Evolutionary conservation across 305 asterid species (phyloP), one percentile per base, ranked within the genome.

Genomic region (Coffea humblotiana): DNA sequence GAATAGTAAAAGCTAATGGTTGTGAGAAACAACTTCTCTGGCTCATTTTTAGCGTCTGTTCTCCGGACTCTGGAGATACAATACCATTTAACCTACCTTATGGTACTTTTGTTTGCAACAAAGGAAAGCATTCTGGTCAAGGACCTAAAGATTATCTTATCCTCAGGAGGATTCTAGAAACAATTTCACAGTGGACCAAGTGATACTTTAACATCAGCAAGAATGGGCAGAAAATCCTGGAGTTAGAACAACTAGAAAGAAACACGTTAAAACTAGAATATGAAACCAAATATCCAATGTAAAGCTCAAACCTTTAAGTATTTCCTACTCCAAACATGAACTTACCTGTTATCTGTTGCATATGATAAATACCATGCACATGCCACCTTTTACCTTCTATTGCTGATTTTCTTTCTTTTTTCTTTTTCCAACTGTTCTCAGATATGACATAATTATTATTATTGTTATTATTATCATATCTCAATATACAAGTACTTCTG

Each of bases 401-500:
- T 74, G 37, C 69, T 40, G 47, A 32, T 49, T 40, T 60, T 56
- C 45, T 52, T 14, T 5, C 11, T 52, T 27, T 43, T 15, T 6
- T 68, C 6, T 19, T 14, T 54, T 52, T 40, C 43, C 43, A 40
- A 40, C 43, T 3, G 43, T 40, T 40, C 43, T 40, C 43, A 40
- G 43, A 40, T 40, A 40, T 40, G 43, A 40, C 43, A 40, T 40
- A 3, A 40, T 40, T 40, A 40, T 40, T 40, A 40, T 40, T 40
- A 40, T 40, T 40, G 6, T 40, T 40, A 40, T 40, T 40, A 40
- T 40, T 3, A 40, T 40, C 43, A 40, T 40, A 40, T 3, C 43
- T 58, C 2, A 35, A 37, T 29, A 64, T 70, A 64, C 52, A 49
- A 69, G 23, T 73, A 45, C 61, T 71, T 45, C 76, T 81, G 12